Base-by-base conservation (phyloP, 495 filamentous ascomycete genomes). In the Penicillium herquei region DNA sequence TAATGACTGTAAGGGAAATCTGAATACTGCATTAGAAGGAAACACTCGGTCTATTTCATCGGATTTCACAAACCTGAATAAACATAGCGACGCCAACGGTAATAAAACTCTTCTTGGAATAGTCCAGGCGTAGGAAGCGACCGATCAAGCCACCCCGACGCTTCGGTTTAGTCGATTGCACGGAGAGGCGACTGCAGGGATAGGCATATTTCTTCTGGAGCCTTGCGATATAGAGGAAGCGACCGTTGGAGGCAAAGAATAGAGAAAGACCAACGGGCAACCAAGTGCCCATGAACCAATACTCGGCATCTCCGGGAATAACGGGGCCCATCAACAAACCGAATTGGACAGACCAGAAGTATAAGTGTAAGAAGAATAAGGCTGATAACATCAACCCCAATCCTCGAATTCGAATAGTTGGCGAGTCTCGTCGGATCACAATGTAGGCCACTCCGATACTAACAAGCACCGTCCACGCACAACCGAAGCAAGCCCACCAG, bases 211-310 rank as follows among this genome's bases (percentile, higher is more conserved):
- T 65, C 52, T 64, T 68, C 59, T 75, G 72, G 2, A 62, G 58
- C 57, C 73, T 79, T 52, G 84, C 84, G 52, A 87, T 72, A 51
- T 84, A 73, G n/a, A 88, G 74, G 62, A 89, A 84, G 53, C 84
- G 84, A 57, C 72, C 78, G 66, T 87, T 87, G 39, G 81, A 79
- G 39, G 82, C 88, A 61, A 90, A 86, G 69, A 90, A 91, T 3
- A 89, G 68, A 14, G 83, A 87, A 57, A 90, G 80, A 30, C 88
- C 87, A 26, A 84, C 78, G 3, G 88, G 88, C 32, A 90, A 74
- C 66, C 82, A 87, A 40, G 84, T 78, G 48, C 84, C 80, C 88
- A 91, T 91, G 64, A 89, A 76, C 86, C 87, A 91, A 69, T 79
- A 91, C 63, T 88, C 79, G 14, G 70, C 63, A 31, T 72, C 71